These are phyloP conservation scores for Suillus tomentosus DNA, from an alignment of 768 basidiomycete genomes.

Conservation along the genomic window DNA sequence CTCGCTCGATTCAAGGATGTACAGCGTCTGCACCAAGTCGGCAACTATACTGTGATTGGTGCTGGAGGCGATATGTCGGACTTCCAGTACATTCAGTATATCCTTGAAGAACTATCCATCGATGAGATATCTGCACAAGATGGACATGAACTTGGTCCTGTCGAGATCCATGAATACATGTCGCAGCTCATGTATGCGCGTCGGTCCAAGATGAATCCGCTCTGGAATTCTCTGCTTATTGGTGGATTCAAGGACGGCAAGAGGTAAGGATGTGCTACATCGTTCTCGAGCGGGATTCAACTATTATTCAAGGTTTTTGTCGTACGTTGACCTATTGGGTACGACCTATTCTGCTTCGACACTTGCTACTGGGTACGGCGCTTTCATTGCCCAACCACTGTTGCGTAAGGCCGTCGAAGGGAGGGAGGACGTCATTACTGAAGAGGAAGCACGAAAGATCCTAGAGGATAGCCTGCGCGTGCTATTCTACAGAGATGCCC, in stretches of 20 bases:
- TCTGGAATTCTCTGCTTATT: conserved; percentile 94
- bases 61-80: conserved; percentile 98
- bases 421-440: conserved; percentile 68
- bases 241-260: conserved; percentile 88
- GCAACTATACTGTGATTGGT: conserved; percentile 82
- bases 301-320: conserved; percentile 70
- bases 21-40: conserved; percentile 83
- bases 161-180: conserved; percentile 92
- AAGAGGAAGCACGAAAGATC: conserved; percentile 77
- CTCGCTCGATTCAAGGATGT: conserved; percentile 96
- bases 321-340: conserved; percentile 94
- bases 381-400: conserved; percentile 90
- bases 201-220: conserved; percentile 85
- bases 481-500: conserved; percentile 93
- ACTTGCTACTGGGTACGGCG: conserved; percentile 93
- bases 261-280: conserved; percentile 49
- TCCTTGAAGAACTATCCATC: conserved; percentile 76
- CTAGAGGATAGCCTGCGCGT: conserved; percentile 89
- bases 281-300: neutral
- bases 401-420: conserved; percentile 91
- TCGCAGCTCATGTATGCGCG: conserved; percentile 88
- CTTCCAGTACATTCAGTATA: conserved; percentile 87
- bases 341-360: conserved; percentile 94
- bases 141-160: conserved; percentile 80
- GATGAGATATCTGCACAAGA: conserved; percentile 84